Evolutionary conservation across 495 filamentous ascomycete genomes (phyloP).

Genomic region (Neurospora sp.): DNA sequence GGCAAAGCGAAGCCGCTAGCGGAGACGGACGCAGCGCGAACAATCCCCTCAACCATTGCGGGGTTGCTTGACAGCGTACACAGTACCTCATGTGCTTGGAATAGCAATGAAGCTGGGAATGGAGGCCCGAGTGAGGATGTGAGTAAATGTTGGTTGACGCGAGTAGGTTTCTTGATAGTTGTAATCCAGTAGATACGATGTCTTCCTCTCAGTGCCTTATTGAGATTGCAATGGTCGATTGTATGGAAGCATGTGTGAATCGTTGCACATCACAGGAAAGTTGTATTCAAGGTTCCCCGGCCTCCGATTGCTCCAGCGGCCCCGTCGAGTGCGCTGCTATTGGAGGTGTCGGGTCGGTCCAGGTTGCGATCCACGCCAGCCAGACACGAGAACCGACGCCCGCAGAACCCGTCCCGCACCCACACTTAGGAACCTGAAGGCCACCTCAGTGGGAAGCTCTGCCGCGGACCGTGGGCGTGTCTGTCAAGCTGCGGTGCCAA

Average conservation of each 20-base stretch:
- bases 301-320: neutral
- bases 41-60: neutral
- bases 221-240: neutral
- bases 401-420: neutral
- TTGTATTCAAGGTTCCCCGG: neutral
- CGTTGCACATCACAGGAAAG: too few species aligned
- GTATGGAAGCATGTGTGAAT: neutral
- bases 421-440: neutral
- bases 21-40: neutral
- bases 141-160: neutral
- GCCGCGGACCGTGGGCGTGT: neutral
- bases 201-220: neutral
- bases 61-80: neutral
- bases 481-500: neutral
- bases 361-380: neutral
- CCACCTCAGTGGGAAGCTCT: neutral
- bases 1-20: neutral
- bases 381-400: constrained; percentile 1
- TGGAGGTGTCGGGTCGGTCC: neutral
- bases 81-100: neutral
- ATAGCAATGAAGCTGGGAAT: neutral
- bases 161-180: neutral
- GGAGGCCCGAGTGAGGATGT: neutral
- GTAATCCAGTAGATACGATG: neutral
- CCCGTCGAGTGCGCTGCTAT: neutral